Evolutionary conservation across 441 rosid species (phyloP), one percentile per base, ranked within the genome.

Genomic region (Gossypium schwendimanii): DNA sequence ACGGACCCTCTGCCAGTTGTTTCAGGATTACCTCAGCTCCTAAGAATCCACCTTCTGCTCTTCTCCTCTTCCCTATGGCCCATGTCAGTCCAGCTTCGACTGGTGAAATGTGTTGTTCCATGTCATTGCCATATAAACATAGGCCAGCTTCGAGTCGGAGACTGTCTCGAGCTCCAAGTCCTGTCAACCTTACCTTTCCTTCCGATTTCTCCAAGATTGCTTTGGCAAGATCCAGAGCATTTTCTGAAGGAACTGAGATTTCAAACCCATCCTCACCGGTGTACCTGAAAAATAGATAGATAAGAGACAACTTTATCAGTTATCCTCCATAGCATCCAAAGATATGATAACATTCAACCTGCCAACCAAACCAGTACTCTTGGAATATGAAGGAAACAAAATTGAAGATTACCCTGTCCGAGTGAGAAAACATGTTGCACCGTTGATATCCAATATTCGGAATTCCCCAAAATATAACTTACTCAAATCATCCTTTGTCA

Each of bases 241-340:
- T 24, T 81, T 95, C 97, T 3, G 92, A 87, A 72, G 98, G 98
- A 68, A 91, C 95, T 0, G 98, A 95, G 75, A 92, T 95, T 86
- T 95, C 98, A 81, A 95, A 95, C 11, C 99, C 99, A 73, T 95
- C 99, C 85, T 95, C 99, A 52, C 98, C 97, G 0, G 96, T 90
- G 81, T 92, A 95, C 82, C 98, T 92, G 83, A 75, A 77, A 65
- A 76, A 53, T 39, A 41, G 50, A 65, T 18, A 23, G 33, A 66
- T 28, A 66, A 69, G 39, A 18, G 63, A 60, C 36, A 47, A 47
- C 39, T 66, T 4, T 57, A 8, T 49, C 57, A n/a, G 41, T 28
- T 31, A 72, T 49, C 20, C 52, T 41, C 36, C 57, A 59, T 18
- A n/a, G 44, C 18, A 11, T 24, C 33, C 36, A 23, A 7, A 60